phyloP scores from a whole-genome alignment of 1,284 basidiomycete genomes.

The Lentinus polychrous region DNA sequence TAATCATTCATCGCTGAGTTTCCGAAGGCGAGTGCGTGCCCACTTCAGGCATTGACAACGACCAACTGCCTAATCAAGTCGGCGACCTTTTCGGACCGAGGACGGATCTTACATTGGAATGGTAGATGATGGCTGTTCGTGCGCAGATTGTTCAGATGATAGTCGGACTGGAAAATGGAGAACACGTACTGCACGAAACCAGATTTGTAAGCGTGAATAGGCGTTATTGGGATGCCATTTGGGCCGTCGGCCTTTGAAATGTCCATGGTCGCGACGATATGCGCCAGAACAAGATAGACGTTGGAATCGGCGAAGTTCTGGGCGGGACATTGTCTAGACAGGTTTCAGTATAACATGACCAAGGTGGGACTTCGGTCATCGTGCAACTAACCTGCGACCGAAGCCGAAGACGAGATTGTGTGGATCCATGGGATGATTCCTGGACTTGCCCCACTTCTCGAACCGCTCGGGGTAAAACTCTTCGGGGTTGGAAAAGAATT shows the following conservation, averaged over 20 bases:
- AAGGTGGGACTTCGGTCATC: too few species aligned
- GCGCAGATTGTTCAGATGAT: not conserved
- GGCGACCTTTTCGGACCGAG: slow-evolving; percentile 1
- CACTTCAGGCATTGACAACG: not conserved
- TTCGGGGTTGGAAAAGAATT: slow-evolving; percentile 16
- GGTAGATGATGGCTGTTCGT: slow-evolving; percentile 4
- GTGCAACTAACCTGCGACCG: slow-evolving; percentile 16
- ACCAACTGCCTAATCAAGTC: slow-evolving; percentile 1
- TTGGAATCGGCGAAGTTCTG: slow-evolving; percentile 17
- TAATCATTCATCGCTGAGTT: too few species aligned
- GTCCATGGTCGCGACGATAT: slow-evolving; percentile 20
- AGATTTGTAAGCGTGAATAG: slow-evolving; percentile 8
- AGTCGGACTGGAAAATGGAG: not conserved
- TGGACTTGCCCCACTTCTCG: slow-evolving; percentile 11
- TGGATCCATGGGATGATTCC: slow-evolving; percentile 10
- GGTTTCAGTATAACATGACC: not conserved
- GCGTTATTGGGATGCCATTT: slow-evolving; percentile 13
- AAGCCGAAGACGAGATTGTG: slow-evolving; percentile 20
- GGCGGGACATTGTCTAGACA: slow-evolving; percentile 18
- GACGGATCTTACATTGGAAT: slow-evolving; percentile 3
- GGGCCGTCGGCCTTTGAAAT: slow-evolving; percentile 13
- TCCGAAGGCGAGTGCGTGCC: too few species aligned
- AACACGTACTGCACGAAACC: slow-evolving; percentile 6
- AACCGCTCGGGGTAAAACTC: slow-evolving; percentile 19
- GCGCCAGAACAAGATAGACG: slow-evolving; percentile 17